Percentiles rank a stretch among this genome's conserved stretches.
phyloP scores from a whole-genome alignment of 2,329 filamentous ascomycete genomes.

The Alternaria solani region DNA sequence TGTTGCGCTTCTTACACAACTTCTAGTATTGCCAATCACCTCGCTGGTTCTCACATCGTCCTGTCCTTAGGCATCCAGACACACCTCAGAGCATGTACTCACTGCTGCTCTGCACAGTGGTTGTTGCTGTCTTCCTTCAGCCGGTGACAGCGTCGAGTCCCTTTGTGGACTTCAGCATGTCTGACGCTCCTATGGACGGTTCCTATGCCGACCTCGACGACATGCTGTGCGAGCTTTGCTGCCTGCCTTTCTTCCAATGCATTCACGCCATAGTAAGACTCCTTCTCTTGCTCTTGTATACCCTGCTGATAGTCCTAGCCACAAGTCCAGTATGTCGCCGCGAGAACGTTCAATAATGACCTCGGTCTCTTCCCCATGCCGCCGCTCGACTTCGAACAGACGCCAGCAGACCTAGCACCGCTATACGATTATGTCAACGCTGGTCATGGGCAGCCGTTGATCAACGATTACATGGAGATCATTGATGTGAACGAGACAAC shows the following conservation, averaged over 20 bases:
- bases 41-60: slow-evolving; percentile 19
- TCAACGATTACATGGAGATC: slow-evolving; percentile 18
- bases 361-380: slow-evolving; percentile 5
- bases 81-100: slow-evolving; percentile 38
- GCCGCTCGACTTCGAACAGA: slow-evolving; percentile 12
- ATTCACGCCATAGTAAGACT: slow-evolving; percentile 29
- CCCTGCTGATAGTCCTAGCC: slow-evolving; percentile 25
- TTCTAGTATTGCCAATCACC: slow-evolving; percentile 3
- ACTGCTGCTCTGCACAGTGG: slow-evolving; percentile 36
- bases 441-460: slow-evolving; percentile 8
- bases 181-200: slow-evolving; percentile 28
- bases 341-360: slow-evolving; percentile 7
- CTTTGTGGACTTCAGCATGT: slow-evolving; percentile 32
- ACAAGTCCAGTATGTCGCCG: slow-evolving; percentile 15
- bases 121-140: slow-evolving; percentile 37
- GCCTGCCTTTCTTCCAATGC: slow-evolving; percentile 30
- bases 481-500: slow-evolving; percentile 41
- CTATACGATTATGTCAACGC: slow-evolving; percentile 14
- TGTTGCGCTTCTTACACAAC: not conserved
- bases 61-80: slow-evolving; percentile 35
- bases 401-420: slow-evolving; percentile 12
- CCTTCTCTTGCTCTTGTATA: not conserved
- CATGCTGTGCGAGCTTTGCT: slow-evolving; percentile 40
- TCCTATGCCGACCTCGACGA: slow-evolving; percentile 39
- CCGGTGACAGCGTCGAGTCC: slow-evolving; percentile 38